Conservation (phyloP, 768 basidiomycete species). For the Sarcodon sp. region DNA sequence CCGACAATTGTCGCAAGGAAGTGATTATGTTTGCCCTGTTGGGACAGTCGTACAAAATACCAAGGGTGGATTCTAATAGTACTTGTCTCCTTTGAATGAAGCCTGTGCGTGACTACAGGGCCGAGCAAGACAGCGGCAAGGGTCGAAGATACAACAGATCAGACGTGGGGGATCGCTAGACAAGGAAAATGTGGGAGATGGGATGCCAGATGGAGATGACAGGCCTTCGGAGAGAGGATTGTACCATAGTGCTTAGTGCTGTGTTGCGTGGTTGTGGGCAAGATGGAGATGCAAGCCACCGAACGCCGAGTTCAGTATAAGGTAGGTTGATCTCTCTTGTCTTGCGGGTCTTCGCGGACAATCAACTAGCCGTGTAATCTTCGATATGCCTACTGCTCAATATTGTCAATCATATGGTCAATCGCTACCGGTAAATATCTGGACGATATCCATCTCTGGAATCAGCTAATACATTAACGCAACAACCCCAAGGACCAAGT, state of each 20-base stretch:
- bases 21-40: too few relatives aligned
- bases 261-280: background rate
- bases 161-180: too few relatives aligned
- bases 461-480: conserved; percentile 4
- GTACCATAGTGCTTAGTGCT: background rate
- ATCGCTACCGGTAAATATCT: conserved; percentile 33
- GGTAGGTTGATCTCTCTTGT: background rate
- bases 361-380: background rate
- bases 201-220: too few relatives aligned
- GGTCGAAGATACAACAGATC: too few relatives aligned
- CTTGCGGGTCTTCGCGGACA: background rate
- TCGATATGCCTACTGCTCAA: background rate
- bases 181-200: too few relatives aligned
- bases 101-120: too few relatives aligned
- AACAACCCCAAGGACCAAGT: conserved; percentile 50
- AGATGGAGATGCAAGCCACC: background rate
- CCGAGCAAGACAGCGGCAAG: too few relatives aligned
- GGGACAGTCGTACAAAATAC: too few relatives aligned
- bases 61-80: too few relatives aligned
- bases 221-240: conserved; percentile 1
- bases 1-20: too few relatives aligned
- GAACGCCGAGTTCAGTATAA: conserved; percentile 1
- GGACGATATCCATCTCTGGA: conserved; percentile 2
- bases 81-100: too few relatives aligned
- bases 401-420: conserved; percentile 32